phyloP scores from a whole-genome alignment of 2,329 filamentous ascomycete genomes.

The Alternaria incomplexa region DNA sequence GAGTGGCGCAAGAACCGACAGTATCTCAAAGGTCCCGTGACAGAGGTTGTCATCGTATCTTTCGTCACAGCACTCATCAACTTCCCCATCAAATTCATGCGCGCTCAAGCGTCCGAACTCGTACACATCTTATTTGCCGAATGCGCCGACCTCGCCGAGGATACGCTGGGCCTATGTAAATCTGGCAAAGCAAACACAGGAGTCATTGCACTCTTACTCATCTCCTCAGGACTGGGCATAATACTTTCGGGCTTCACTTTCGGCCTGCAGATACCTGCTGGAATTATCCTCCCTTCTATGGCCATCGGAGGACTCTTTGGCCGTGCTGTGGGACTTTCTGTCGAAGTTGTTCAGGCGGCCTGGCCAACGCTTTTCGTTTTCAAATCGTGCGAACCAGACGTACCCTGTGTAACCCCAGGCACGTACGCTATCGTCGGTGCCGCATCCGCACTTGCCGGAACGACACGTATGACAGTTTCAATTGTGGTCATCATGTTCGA shows the following conservation, averaged over 20 bases:
- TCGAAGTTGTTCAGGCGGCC: slow-evolving; percentile 85
- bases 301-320: slow-evolving; percentile 91
- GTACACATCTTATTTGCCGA: slow-evolving; percentile 92
- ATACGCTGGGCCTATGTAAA: slow-evolving; percentile 89
- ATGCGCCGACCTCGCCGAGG: slow-evolving; percentile 80
- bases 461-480: slow-evolving; percentile 95
- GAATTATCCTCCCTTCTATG: slow-evolving; percentile 95
- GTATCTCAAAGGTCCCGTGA: slow-evolving; percentile 72
- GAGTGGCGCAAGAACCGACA: slow-evolving; percentile 76
- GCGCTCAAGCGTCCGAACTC: slow-evolving; percentile 87
- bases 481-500: slow-evolving; percentile 99
- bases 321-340: slow-evolving; percentile 84
- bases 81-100: slow-evolving; percentile 96
- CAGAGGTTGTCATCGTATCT: slow-evolving; percentile 81
- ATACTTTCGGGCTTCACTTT: slow-evolving; percentile 88
- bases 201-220: slow-evolving; percentile 80
- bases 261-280: slow-evolving; percentile 90
- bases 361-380: slow-evolving; percentile 82
- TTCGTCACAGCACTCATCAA: slow-evolving; percentile 86
- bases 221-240: slow-evolving; percentile 84
- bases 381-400: slow-evolving; percentile 79
- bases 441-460: slow-evolving; percentile 89
- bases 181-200: slow-evolving; percentile 81
- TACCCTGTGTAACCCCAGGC: slow-evolving; percentile 88
- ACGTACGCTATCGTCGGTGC: slow-evolving; percentile 97